These are phyloP conservation scores for Termitomyces sp. DNA, from an alignment of 768 basidiomycete genomes.

Conservation along the genomic window DNA sequence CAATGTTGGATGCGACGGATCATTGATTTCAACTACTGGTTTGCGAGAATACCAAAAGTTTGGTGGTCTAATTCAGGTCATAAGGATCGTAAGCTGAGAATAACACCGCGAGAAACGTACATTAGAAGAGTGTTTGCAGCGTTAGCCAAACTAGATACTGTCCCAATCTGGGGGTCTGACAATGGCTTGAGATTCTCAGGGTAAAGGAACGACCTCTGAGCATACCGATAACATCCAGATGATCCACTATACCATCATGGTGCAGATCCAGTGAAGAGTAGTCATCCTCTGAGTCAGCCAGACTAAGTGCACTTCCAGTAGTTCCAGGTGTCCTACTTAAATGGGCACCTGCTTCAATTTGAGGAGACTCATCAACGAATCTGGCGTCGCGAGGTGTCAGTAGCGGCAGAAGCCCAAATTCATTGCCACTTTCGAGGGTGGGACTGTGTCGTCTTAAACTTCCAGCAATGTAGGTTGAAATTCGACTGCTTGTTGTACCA, in stretches of 20 bases:
- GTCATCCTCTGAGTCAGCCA: slow-evolving; percentile 6
- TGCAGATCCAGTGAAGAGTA: slow-evolving; percentile 35
- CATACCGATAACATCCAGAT: slow-evolving; percentile 74
- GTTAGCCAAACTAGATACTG: slow-evolving; percentile 71
- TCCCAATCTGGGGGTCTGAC: slow-evolving; percentile 67
- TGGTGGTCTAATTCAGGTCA: slow-evolving; percentile 46
- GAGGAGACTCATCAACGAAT: slow-evolving; percentile 34
- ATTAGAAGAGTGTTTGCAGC: slow-evolving; percentile 76
- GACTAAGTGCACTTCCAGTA: slow-evolving; percentile 39
- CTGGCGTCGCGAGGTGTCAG: slow-evolving; percentile 16
- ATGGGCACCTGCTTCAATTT: slow-evolving; percentile 34
- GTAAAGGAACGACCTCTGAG: neutral
- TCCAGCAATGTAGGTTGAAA: slow-evolving; percentile 27
- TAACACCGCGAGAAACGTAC: slow-evolving; percentile 21
- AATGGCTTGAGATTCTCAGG: neutral
- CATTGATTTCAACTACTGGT: slow-evolving; percentile 57
- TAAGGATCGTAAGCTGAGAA: neutral
- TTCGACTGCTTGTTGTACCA: slow-evolving; percentile 25
- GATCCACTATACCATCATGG: slow-evolving; percentile 77
- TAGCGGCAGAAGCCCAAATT: slow-evolving; percentile 8
- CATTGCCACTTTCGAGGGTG: slow-evolving; percentile 3
- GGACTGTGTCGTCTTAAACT: slow-evolving; percentile 9
- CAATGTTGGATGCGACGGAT: slow-evolving; percentile 25
- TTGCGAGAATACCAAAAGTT: slow-evolving; percentile 63
- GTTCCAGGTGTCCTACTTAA: slow-evolving; percentile 30